A percentile compares a stretch with the other conserved stretches of the same genome.
Evolutionary conservation across 2,329 filamentous ascomycete genomes (phyloP).

Genomic region (Fusarium sp.): DNA sequence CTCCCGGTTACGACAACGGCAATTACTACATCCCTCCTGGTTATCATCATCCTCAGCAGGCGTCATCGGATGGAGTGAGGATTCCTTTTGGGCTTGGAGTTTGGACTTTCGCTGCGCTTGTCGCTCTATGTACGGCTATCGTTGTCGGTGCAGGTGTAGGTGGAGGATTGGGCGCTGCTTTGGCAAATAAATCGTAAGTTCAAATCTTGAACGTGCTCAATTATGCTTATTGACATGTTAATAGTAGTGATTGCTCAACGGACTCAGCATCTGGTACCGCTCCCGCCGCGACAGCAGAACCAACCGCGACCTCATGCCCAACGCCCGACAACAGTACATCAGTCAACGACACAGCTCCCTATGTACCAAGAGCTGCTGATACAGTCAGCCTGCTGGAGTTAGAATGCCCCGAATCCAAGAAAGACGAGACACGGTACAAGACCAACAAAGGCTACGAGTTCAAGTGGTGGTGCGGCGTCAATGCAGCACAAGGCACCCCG

Average conservation of each 20-base stretch:
- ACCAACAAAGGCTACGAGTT: constrained; percentile 26
- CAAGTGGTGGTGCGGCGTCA: constrained; percentile 29
- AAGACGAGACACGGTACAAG: constrained; percentile 15
- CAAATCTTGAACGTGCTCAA: rapidly evolving
- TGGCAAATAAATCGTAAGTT: constrained; percentile 25
- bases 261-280: not conserved
- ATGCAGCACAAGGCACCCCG: not conserved
- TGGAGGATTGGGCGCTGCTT: constrained; percentile 25
- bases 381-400: not conserved
- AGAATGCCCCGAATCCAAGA: constrained; percentile 4
- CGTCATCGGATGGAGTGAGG: not conserved
- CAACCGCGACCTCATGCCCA: constrained; percentile 14
- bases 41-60: constrained; percentile 4
- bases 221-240: not conserved
- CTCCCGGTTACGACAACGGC: not conserved
- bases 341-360: constrained; percentile 14
- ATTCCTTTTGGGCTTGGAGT: constrained; percentile 28
- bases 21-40: constrained; percentile 14
- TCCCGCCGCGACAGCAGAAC: constrained; percentile 5
- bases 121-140: constrained; percentile 24
- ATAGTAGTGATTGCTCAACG: constrained; percentile 2
- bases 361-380: constrained; percentile 9
- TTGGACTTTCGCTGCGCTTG: constrained; percentile 25
- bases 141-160: constrained; percentile 27
- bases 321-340: constrained; percentile 11